phyloP scores from a whole-genome alignment of 768 basidiomycete genomes.

The Termitomyces sp. region DNA sequence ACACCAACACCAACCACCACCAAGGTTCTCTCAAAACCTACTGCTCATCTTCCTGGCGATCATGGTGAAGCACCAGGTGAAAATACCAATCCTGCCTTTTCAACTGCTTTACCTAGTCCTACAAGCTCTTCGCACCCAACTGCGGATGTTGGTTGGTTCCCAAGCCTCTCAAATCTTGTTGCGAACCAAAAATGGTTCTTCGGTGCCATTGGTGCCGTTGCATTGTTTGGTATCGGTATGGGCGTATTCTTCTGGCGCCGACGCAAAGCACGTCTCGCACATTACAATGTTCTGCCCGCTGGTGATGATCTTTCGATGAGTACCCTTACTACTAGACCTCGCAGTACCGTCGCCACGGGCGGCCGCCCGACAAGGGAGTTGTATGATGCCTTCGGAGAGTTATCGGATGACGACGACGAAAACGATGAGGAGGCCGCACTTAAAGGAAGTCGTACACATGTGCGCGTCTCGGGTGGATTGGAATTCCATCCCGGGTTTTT shows the following conservation, averaged over 20 bases:
- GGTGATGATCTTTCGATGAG: slow-evolving; percentile 79
- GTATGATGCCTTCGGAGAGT: slow-evolving; percentile 95
- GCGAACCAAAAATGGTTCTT: slow-evolving; percentile 88
- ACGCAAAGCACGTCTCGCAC: slow-evolving; percentile 34
- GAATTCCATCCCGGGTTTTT: slow-evolving; percentile 78
- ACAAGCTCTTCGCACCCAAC: slow-evolving; percentile 41
- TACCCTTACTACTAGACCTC: slow-evolving; percentile 41
- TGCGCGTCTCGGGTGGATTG: slow-evolving; percentile 32
- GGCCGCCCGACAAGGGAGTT: slow-evolving; percentile 75
- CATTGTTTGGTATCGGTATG: slow-evolving; percentile 64
- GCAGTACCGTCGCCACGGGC: slow-evolving; percentile 20
- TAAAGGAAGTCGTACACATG: slow-evolving; percentile 31
- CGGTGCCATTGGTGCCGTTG: slow-evolving; percentile 73
- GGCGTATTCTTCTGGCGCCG: slow-evolving; percentile 82
- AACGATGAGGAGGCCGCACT: slow-evolving; percentile 70
- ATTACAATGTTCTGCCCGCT: slow-evolving; percentile 56
- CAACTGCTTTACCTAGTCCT: slow-evolving; percentile 25
- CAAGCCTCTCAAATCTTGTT: slow-evolving; percentile 68
- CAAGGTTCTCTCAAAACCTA: slow-evolving; percentile 78
- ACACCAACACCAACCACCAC: slow-evolving; percentile 33
- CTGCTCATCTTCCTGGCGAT: slow-evolving; percentile 80
- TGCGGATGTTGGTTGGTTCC: slow-evolving; percentile 78
- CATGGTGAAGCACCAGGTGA: slow-evolving; percentile 80
- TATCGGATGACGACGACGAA: slow-evolving; percentile 78
- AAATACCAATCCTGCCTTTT: slow-evolving; percentile 70